Percentiles rank a stretch among this genome's conserved stretches.
phyloP scores from a whole-genome alignment of 768 basidiomycete genomes.

The Tylopilus cervinicoccineus region DNA sequence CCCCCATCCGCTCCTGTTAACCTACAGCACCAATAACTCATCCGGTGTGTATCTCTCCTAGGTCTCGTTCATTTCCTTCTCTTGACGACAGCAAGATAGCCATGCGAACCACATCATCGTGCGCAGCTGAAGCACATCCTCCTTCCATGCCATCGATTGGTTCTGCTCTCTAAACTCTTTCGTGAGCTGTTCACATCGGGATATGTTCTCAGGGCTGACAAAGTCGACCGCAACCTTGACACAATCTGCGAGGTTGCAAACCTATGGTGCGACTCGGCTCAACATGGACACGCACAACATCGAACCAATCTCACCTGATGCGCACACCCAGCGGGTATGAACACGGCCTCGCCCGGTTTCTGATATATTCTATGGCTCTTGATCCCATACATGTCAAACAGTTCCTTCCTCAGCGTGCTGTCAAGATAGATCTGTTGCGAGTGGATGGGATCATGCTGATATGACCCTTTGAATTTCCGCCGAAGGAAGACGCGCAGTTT shows the following conservation, averaged over 20 bases:
- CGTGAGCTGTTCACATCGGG: constrained; percentile 79
- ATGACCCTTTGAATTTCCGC: constrained; percentile 53
- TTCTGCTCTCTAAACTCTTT: constrained; percentile 90
- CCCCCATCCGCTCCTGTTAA: constrained; percentile 12
- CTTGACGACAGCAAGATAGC: constrained; percentile 61
- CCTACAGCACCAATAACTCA: constrained; percentile 18
- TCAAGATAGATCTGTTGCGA: constrained; percentile 87
- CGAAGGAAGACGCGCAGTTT: constrained; percentile 72
- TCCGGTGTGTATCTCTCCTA: constrained; percentile 1
- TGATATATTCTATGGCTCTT: constrained; percentile 85
- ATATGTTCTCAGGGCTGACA: constrained; percentile 90
- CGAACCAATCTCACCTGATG: constrained; percentile 60
- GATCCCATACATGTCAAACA: constrained; percentile 67
- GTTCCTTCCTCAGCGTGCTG: constrained; percentile 55
- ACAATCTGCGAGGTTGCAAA: constrained; percentile 90
- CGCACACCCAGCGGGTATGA: constrained; percentile 92
- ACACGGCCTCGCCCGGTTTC: constrained; percentile 87
- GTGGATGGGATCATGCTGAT: constrained; percentile 82
- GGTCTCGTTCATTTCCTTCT: constrained; percentile 37
- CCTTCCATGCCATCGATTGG: constrained; percentile 85
- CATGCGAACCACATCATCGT: constrained; percentile 96
- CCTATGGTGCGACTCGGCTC: constrained; percentile 40
- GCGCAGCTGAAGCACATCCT: constrained; percentile 86
- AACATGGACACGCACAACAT: neutral
- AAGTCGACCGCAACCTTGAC: constrained; percentile 96